phyloP scores from a whole-genome alignment of 345 rosid genomes.

The Luvunga scandens region DNA sequence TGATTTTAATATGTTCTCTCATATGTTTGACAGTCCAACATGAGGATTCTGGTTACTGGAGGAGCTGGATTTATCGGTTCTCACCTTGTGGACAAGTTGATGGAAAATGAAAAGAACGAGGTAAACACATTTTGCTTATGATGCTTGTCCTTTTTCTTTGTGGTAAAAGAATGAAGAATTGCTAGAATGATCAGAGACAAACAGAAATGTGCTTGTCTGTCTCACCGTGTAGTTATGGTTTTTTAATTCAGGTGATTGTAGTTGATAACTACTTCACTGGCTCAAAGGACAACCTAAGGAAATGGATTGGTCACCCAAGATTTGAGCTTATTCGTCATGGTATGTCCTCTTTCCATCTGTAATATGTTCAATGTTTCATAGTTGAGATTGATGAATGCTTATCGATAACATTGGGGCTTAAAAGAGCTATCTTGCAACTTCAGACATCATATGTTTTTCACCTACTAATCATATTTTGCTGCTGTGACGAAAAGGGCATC shows the following conservation, averaged over 20 bases:
- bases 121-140: constrained; percentile 21
- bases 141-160: background rate
- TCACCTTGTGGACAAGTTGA: constrained; percentile 85
- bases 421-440: background rate
- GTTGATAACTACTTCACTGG: constrained; percentile 94
- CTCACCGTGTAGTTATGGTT: background rate
- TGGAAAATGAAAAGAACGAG: constrained; percentile 95
- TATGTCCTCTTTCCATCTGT: constrained; percentile 22
- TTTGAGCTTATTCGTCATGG: constrained; percentile 98
- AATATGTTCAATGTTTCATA: background rate
- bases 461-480: no score
- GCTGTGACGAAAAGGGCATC: background rate
- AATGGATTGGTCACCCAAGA: constrained; percentile 97
- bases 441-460: background rate
- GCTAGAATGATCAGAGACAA: background rate
- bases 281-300: constrained; percentile 81
- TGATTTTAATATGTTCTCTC: background rate
- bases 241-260: constrained; percentile 58
- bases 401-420: background rate
- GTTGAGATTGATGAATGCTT: background rate
- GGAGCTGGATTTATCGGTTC: constrained; percentile 99
- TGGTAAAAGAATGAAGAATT: background rate
- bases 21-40: constrained; percentile 64
- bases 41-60: constrained; percentile 91
- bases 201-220: background rate